Base-by-base conservation (phyloP, 108 stramenopile species). In the Seminavis robusta region DNA sequence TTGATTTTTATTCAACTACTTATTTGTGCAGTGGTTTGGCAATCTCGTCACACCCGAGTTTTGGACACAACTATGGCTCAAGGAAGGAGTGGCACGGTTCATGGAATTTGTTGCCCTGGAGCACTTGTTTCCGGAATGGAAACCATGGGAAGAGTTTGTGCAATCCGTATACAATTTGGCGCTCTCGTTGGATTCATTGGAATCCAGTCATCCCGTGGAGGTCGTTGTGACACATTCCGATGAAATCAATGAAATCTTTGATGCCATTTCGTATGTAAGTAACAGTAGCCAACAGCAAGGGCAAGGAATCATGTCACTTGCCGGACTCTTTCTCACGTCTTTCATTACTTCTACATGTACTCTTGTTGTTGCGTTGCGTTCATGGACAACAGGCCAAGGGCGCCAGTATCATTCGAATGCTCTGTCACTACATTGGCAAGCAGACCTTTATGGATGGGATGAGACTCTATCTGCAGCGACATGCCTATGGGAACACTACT, bases 1-100 rank as follows among this genome's bases (percentile, higher is more conserved):
- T n/a, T n/a, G n/a, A n/a, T n/a, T n/a, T n/a, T n/a, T n/a, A n/a
- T n/a, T n/a, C n/a, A n/a, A n/a, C n/a, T n/a, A n/a, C n/a, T n/a
- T n/a, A n/a, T n/a, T n/a, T n/a, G n/a, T n/a, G n/a, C n/a, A 79
- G 56, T 86, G 84, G 88, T 86, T 86, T 47, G 88, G 88, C 8
- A 82, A 90, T 48, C 79, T 86, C 11, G 82, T 84, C 9, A 90
- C 88, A 32, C 81, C 76, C 77, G 58, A 73, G 33, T 81, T 55
- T 40, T 90, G 88, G 88, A 63, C 63, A 40, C 76, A 76, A 56
- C 74, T 89, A 21, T 86, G 75, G 70, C 73, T 90, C 27, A 90
- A 90, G 46, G 88, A 90, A 61, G 88, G 88, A 17, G 78, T 84
- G 31, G 88, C 88, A 11, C 61, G 55, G 47, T 74, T 45, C 17